Evolutionary conservation across 2,329 filamentous ascomycete genomes (phyloP), one percentile per base, ranked within the genome.

Genomic region (Akanthomyces dipterigenus): DNA sequence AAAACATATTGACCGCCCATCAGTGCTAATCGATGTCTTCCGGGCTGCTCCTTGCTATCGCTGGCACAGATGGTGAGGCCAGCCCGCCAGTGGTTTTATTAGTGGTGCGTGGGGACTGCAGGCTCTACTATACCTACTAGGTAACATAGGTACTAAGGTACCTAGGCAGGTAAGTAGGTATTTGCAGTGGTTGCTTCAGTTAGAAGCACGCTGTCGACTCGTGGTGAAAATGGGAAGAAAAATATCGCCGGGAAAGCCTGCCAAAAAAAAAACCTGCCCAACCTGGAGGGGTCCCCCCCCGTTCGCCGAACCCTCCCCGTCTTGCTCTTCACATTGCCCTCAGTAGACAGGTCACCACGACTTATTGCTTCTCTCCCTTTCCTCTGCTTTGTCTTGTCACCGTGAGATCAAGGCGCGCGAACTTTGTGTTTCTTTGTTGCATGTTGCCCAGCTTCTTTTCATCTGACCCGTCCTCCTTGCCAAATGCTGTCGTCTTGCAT

Each of bases 311-410:
- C 55, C 55, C 55, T 34, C 34, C 55, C 45, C 34, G 36, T 42
- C 34, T 42, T 49, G 43, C 45, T 58, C 61, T 66, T 61, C 64
- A 63, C 28, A 55, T 58, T 58, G 34, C 22, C 59, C 36, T 61
- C 53, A 49, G 12, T 18, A 31, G 24, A 40, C 55, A 18, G 49
- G 55, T 58, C 55, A 58, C 45, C 22, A n/a, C n/a, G n/a, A n/a
- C n/a, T n/a, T n/a, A 38, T 49, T 49, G 16, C 55, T n/a, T 24
- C 16, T 46, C 34, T 65, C 67, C 67, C 64, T 34, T 50, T 42
- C 43, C 12, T 50, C 42, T 36, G 46, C 22, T 42, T 49, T 42
- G 20, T 42, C 34, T 18, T 46, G 55, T 46, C 22, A 12, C 34
- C 34, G 18, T 42, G 45, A 42, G 14, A 7, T 20, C 31, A 22